These are phyloP conservation scores for Penicillium turbatum DNA, from an alignment of 495 filamentous ascomycete species.

Conservation along the genomic window DNA sequence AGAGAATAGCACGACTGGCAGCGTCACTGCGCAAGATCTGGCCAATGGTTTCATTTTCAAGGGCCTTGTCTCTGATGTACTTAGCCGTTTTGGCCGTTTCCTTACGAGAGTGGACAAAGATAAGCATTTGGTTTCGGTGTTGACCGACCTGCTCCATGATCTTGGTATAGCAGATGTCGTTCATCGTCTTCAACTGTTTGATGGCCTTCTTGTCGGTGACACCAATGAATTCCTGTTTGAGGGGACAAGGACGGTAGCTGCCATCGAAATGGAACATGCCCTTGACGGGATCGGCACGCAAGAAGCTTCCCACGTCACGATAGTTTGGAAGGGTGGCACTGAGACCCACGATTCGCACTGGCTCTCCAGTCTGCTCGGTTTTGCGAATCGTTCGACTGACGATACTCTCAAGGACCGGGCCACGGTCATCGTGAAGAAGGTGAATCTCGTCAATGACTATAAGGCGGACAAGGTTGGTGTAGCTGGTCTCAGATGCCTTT, in stretches of 20 bases:
- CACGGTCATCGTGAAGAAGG: conserved; percentile 94
- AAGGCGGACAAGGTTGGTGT: conserved; percentile 91
- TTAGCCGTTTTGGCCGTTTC: conserved; percentile 96
- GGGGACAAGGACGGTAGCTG: conserved; percentile 85
- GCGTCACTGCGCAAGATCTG: conserved; percentile 93
- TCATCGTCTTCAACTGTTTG: conserved; percentile 99
- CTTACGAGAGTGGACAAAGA: conserved; percentile 97
- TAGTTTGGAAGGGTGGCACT: conserved; percentile 97
- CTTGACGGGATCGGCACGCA: conserved; percentile 80
- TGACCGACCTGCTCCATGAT: conserved; percentile 93
- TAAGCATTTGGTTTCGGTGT: conserved; percentile 92
- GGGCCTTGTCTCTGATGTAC: conserved; percentile 91
- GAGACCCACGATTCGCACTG: conserved; percentile 84
- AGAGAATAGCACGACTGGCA: conserved; percentile 81
- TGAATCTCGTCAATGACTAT: conserved; percentile 99
- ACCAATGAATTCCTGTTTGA: conserved; percentile 96
- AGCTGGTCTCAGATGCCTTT: conserved; percentile 94
- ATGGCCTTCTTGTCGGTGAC: conserved; percentile 98
- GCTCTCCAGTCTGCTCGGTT: conserved; percentile 88
- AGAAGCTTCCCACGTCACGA: conserved; percentile 91
- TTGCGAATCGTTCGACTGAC: conserved; percentile 90
- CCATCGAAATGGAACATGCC: conserved; percentile 96
- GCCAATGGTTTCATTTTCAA: conserved; percentile 94
- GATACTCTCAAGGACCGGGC: conserved; percentile 94
- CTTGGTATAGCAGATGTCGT: conserved; percentile 97